Evolutionary conservation across 2,329 filamentous ascomycete genomes (phyloP), one percentile per base, ranked within the genome.

Genomic region (Ascomycota sp.): DNA sequence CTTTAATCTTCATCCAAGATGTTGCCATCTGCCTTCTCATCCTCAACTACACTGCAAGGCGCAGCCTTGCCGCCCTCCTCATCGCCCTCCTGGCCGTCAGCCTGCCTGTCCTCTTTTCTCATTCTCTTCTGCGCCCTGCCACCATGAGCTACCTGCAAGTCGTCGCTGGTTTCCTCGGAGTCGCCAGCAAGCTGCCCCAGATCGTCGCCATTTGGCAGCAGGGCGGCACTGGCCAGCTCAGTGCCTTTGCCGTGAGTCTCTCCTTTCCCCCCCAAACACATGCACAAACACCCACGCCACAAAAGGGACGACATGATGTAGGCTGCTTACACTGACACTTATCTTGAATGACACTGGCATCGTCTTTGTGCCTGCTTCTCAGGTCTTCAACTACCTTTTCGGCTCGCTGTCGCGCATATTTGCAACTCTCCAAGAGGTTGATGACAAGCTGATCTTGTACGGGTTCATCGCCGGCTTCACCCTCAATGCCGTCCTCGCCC

Each of bases 371-470:
- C 9, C 6, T 12, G 10, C 12, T 15, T 3, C 12, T 10, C 15
- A 94, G 85, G 83, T 98, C 42, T 93, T 98, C 68, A 95, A 94
- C 63, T 98, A 93, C 56, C 80, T 98, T 44, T 64, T 75, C 42
- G 89, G 91, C 24, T 93, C 83, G 26, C 69, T 95, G 34, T 80
- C 82, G 19, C 79, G 89, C 48, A 92, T 98, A 58, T 98, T 94
- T 56, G 98, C 89, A 21, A 98, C 91, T 7, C 61, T 98, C 33
- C 85, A 95, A 48, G 89, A 98, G 61, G 89, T 98, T 35, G 79
- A 92, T 51, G 89, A 98, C 55, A 85, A 85, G 56, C 65, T 95
- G 34, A 95, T 98, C 44, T 67, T 98, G 19, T 95, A 92, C 56
- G 79, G 85, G 30, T 95, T 92, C 62, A 58, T 95, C 32, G 81